A percentile compares a stretch with the other conserved stretches of the same genome.
phyloP scores from a whole-genome alignment of 2,329 filamentous ascomycete genomes.

The Boeremia exigua region DNA sequence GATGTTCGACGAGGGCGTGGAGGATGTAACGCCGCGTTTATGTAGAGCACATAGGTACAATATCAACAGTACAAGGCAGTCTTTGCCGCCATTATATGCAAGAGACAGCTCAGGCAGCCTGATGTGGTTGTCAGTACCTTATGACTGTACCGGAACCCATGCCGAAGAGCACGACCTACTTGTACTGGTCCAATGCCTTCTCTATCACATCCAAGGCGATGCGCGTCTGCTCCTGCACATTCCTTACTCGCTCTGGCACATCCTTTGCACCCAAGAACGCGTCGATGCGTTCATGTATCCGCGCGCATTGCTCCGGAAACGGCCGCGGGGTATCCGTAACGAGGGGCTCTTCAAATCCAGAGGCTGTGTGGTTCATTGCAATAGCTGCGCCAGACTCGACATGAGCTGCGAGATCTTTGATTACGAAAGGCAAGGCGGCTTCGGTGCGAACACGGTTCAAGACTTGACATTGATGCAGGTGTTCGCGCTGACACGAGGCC shows the following conservation, averaged over 20 bases:
- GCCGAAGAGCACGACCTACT: slow-evolving; percentile 56
- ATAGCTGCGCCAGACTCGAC: slow-evolving; percentile 38
- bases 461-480: slow-evolving; percentile 31
- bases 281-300: slow-evolving; percentile 66
- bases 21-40: slow-evolving; percentile 37
- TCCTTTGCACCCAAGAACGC: slow-evolving; percentile 69
- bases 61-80: slow-evolving; percentile 90
- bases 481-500: slow-evolving; percentile 20
- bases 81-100: slow-evolving; percentile 97
- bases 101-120: slow-evolving; percentile 82
- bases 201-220: slow-evolving; percentile 75
- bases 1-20: slow-evolving; percentile 29
- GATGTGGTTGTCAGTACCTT: slow-evolving; percentile 27
- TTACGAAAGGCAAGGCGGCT: slow-evolving; percentile 22
- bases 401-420: slow-evolving; percentile 35
- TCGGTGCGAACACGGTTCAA: slow-evolving; percentile 28
- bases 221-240: slow-evolving; percentile 76
- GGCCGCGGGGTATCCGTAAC: slow-evolving; percentile 54
- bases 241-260: slow-evolving; percentile 62
- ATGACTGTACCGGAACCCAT: slow-evolving; percentile 7
- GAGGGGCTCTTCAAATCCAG: slow-evolving; percentile 42
- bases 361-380: slow-evolving; percentile 45
- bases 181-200: slow-evolving; percentile 76
- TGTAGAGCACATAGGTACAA: slow-evolving; percentile 75
- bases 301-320: slow-evolving; percentile 53